Evolutionary conservation across 305 asterid genomes (phyloP).

Genomic region (Ilex paraguariensis): DNA sequence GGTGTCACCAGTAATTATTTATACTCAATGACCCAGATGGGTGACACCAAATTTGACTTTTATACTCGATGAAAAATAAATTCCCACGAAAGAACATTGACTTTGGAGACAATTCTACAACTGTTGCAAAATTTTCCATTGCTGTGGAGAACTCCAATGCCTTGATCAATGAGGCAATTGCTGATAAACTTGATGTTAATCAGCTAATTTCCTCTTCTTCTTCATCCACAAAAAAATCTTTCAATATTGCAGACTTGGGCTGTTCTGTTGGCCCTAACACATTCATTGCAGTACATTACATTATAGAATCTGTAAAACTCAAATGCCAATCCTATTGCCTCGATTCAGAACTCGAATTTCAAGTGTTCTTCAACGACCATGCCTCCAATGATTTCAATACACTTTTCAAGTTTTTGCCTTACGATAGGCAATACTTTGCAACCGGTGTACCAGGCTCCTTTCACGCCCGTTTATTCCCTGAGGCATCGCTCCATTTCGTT

Average conservation of each 20-base stretch:
- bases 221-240: no score
- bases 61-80: no score
- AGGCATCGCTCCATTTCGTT: conserved; percentile 26
- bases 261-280: conserved; percentile 17
- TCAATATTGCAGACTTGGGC: conserved; percentile 9
- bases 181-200: conserved; percentile 14
- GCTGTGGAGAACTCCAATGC: conserved; percentile 26
- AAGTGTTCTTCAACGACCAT: conserved; percentile 12
- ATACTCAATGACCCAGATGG: no score
- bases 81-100: no score
- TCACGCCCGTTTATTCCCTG: conserved; percentile 25
- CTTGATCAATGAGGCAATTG: conserved; percentile 27
- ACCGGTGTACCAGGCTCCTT: conserved; percentile 34
- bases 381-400: conserved; percentile 25
- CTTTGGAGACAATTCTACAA: no score
- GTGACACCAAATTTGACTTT: no score
- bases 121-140: background rate
- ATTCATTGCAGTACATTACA: conserved; percentile 9
- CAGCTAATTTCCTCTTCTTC: background rate
- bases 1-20: no score
- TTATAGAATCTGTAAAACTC: background rate
- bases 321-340: background rate
- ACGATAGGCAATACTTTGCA: conserved; percentile 16
- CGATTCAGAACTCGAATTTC: conserved; percentile 7
- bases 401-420: conserved; percentile 19